A percentile compares a stretch with the other conserved stretches of the same genome.
phyloP scores from a whole-genome alignment of 2,329 filamentous ascomycete species.

The Microsporum ferrugineum region DNA sequence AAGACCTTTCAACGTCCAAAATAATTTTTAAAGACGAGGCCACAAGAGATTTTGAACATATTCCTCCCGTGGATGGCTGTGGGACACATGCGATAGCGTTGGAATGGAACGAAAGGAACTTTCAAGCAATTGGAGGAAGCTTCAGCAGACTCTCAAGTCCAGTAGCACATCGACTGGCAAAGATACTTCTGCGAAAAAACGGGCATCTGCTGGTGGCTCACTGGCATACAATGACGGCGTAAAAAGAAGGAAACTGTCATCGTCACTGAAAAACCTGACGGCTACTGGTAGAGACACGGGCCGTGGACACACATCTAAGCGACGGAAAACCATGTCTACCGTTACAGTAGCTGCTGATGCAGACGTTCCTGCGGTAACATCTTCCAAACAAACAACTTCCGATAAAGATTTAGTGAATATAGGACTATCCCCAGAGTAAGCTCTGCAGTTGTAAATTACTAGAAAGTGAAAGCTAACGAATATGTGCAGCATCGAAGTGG shows the following conservation, averaged over 20 bases:
- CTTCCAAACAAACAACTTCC: neutral
- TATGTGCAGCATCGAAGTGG: constrained; percentile 50
- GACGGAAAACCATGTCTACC: constrained; percentile 6
- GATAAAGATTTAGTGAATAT: constrained; percentile 47
- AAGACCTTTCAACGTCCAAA: neutral
- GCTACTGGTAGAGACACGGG: neutral
- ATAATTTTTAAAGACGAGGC: neutral
- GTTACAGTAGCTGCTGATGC: neutral
- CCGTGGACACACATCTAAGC: constrained; percentile 6
- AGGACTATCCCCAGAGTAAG: constrained; percentile 43
- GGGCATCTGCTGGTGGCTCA: constrained; percentile 9
- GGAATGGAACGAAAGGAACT: constrained; percentile 35
- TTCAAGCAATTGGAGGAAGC: constrained; percentile 42
- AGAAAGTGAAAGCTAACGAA: constrained; percentile 11
- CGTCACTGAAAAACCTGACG: neutral
- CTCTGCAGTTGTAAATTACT: neutral
- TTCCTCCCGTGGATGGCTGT: neutral
- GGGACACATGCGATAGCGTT: neutral
- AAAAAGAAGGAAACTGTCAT: constrained; percentile 12
- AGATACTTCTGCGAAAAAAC: constrained; percentile 16
- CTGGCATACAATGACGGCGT: constrained; percentile 8
- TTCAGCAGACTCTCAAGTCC: constrained; percentile 34
- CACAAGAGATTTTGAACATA: neutral
- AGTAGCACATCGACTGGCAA: constrained; percentile 19
- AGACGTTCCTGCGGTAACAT: neutral